These are phyloP conservation scores for Wakefieldia striispora DNA, from an alignment of 768 basidiomycete species.

Conservation along the genomic window DNA sequence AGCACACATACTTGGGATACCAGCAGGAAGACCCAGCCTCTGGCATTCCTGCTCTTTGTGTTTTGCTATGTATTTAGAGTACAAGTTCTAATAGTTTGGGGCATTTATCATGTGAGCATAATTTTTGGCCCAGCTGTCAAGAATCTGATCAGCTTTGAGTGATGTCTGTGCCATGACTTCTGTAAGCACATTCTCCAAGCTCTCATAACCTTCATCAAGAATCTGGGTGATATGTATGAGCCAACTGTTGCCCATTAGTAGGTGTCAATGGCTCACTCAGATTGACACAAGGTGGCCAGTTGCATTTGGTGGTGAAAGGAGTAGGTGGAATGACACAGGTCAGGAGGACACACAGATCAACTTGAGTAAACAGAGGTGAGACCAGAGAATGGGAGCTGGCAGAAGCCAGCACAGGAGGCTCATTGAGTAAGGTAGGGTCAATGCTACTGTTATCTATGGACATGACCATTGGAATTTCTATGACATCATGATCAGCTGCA, in stretches of 20 bases:
- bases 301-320: neutral
- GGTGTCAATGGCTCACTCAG: neutral
- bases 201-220: neutral
- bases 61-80: neutral
- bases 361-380: neutral
- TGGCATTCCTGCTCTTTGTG: slow-evolving; percentile 5
- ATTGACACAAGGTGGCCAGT: neutral
- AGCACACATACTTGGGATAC: neutral
- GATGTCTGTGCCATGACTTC: neutral
- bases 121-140: slow-evolving; percentile 3
- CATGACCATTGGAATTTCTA: no score
- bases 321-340: neutral
- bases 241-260: neutral
- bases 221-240: neutral
- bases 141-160: neutral
- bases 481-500: no score
- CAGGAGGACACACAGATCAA: neutral
- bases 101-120: neutral
- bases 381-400: neutral
- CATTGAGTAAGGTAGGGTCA: neutral
- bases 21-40: neutral
- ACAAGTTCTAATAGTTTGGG: slow-evolving; percentile 4
- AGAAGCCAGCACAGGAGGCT: neutral
- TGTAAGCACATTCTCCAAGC: neutral
- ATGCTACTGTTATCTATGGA: neutral